Evolutionary conservation across 2,329 filamentous ascomycete species (phyloP), one percentile per base, ranked within the genome.

Genomic region (Claviceps spartinae): DNA sequence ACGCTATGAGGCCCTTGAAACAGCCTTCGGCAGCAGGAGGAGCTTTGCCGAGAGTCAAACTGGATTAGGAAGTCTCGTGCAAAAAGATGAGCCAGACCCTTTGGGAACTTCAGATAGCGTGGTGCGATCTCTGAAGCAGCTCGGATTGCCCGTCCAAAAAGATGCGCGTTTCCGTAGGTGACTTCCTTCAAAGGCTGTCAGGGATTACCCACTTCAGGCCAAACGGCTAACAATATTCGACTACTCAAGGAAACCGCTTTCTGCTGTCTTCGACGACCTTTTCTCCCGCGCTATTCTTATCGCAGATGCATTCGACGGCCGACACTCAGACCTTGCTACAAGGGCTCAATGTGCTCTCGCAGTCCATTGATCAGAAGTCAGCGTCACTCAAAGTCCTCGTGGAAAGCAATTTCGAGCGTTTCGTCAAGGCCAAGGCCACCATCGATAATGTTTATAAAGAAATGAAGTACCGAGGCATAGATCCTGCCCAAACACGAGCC

Each of bases 381-480:
- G 93, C 91, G 0, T 96, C 90, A 4, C 78, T 98, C 55, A 98
- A 98, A 65, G 86, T 95, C 11, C 77, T 98, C 18, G 93, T 98
- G 24, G 93, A 98, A 67, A 91, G 88, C 57, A 98, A 98, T 66
- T 98, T 98, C 64, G 94, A 98, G 69, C 85, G 91, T 58, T 98
- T 98, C 71, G 93, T 98, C 52, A 85, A 88, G 56, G 93, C 93
- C 44, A 98, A 98, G 68, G 88, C 91, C 18, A 97, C 91, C 7
- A 97, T 98, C 62, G 93, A 98, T 70, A 95, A 95, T 69, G 93
- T 98, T 50, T 98, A 98, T 70, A 94, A 84, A 56, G 93, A 98
- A 67, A 98, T 98, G 93, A 95, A 80, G 75, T 90, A 73, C 58
- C 75, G 78, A 47, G 81, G 81, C 11, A 71, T 65, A 22, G 80